phyloP scores from a whole-genome alignment of 768 basidiomycete species.

The Paxillus involutus region DNA sequence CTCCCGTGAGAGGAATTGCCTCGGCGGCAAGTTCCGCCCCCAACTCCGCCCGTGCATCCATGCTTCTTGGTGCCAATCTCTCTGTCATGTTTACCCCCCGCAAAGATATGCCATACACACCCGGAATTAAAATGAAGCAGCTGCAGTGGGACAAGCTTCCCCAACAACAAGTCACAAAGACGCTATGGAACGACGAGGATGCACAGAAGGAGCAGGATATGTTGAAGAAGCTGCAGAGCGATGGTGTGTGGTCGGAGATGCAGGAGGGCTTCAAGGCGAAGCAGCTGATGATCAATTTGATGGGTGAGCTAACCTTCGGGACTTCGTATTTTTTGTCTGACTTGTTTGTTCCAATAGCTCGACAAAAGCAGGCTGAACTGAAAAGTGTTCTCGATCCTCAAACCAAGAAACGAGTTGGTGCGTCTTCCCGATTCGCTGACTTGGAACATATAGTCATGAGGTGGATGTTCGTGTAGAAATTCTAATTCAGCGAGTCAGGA shows the following conservation, averaged over 20 bases:
- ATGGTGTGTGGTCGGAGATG: conserved; percentile 95
- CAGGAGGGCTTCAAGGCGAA: conserved; percentile 98
- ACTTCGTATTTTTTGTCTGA: conserved; percentile 7
- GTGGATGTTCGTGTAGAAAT: conserved; percentile 59
- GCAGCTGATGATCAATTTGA: conserved; percentile 86
- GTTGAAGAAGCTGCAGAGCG: conserved; percentile 74
- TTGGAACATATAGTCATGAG: neutral
- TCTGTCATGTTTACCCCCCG: conserved; percentile 59
- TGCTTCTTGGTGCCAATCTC: conserved; percentile 58
- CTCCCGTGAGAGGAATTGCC: conserved; percentile 24
- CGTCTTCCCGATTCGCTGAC: conserved; percentile 30
- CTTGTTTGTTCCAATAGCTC: conserved; percentile 43
- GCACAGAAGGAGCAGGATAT: conserved; percentile 72
- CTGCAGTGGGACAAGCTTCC: conserved; percentile 99
- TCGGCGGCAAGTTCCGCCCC: conserved; percentile 40
- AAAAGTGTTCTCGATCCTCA: conserved; percentile 89
- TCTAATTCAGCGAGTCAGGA: conserved; percentile 84
- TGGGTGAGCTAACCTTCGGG: conserved; percentile 54
- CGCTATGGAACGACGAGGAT: conserved; percentile 79
- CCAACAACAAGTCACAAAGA: conserved; percentile 80
- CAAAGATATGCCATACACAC: conserved; percentile 84
- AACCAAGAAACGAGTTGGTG: conserved; percentile 92
- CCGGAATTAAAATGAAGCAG: conserved; percentile 94
- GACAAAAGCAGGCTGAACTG: conserved; percentile 84
- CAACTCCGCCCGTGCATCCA: conserved; percentile 57